A percentile compares a stretch with the other conserved stretches of the same genome.
Evolutionary conservation across 106 monocot species (phyloP).

Genomic region (Allium sativum): DNA sequence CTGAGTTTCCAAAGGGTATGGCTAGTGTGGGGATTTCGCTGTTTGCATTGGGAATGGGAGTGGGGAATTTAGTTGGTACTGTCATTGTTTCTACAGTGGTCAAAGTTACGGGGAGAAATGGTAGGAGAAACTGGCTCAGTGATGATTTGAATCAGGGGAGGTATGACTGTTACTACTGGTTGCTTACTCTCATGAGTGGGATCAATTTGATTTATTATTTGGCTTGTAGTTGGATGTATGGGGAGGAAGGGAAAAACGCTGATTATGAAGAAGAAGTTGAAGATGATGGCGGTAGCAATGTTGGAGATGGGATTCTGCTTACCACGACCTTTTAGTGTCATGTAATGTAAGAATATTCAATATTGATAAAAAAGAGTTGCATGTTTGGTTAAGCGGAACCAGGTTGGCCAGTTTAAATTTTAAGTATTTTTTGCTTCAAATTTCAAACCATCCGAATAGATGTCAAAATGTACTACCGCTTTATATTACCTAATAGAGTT

Average conservation of each 20-base stretch:
- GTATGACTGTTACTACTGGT: conserved; percentile 32
- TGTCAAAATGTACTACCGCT: no score
- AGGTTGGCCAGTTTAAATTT: no score
- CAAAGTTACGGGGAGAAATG: conserved; percentile 9
- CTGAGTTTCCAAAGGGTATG: conserved; percentile 56
- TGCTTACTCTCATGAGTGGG: conserved; percentile 26
- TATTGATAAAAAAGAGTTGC: no score
- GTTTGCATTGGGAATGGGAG: conserved; percentile 25
- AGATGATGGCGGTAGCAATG: not conserved
- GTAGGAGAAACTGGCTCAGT: conserved; percentile 23
- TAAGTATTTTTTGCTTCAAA: no score
- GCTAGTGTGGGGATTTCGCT: conserved; percentile 35
- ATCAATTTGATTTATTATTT: conserved; percentile 33
- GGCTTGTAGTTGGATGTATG: conserved; percentile 10
- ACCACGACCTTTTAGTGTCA: not conserved
- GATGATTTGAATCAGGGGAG: conserved; percentile 37
- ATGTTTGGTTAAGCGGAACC: no score
- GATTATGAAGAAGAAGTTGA: conserved; percentile 3
- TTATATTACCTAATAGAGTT: no score
- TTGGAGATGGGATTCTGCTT: conserved; percentile 1
- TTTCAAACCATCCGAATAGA: no score
- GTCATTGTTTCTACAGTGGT: conserved; percentile 31
- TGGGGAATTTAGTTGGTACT: conserved; percentile 32
- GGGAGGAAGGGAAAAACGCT: conserved; percentile 1
- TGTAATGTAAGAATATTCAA: not conserved